Percentiles rank a stretch among this genome's conserved stretches.
phyloP scores from a whole-genome alignment of 2,329 filamentous ascomycete species.

The Chaetothyriales sp. region DNA sequence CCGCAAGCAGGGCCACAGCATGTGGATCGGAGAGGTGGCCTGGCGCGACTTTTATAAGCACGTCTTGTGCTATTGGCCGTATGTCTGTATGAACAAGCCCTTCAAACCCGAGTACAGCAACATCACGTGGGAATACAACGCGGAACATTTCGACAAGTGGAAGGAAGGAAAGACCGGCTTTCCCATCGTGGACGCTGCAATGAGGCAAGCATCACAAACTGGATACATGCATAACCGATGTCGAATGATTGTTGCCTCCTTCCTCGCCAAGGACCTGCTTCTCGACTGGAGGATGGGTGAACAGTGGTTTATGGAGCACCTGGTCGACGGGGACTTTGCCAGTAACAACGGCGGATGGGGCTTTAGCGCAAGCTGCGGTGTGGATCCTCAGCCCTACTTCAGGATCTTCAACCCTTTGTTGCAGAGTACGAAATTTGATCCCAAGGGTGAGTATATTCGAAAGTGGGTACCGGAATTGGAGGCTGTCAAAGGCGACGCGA shows the following conservation, averaged over 20 bases:
- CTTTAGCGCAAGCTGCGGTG: constrained; percentile 51
- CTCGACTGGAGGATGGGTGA: constrained; percentile 76
- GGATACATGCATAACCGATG: constrained; percentile 76
- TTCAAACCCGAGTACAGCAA: constrained; percentile 76
- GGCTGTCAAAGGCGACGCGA: constrained; percentile 35
- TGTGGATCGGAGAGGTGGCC: constrained; percentile 74
- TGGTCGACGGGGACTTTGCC: constrained; percentile 67
- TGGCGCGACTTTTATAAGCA: constrained; percentile 85
- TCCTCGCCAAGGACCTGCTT: constrained; percentile 64
- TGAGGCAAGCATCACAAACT: constrained; percentile 55
- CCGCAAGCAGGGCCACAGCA: constrained; percentile 27
- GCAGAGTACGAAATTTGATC: constrained; percentile 77
- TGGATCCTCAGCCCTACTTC: constrained; percentile 81
- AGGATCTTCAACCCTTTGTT: constrained; percentile 74
- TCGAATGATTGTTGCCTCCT: constrained; percentile 71
- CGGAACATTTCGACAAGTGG: constrained; percentile 57
- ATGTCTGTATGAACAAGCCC: constrained; percentile 54
- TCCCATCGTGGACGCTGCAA: constrained; percentile 73
- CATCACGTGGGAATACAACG: constrained; percentile 66
- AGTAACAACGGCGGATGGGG: constrained; percentile 62
- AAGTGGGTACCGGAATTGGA: constrained; percentile 67
- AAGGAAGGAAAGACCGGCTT: constrained; percentile 59
- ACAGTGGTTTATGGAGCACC: constrained; percentile 64
- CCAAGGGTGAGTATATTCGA: constrained; percentile 62
- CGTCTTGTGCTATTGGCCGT: constrained; percentile 72